Percentiles rank a stretch among this genome's conserved stretches.
Evolutionary conservation across 2,329 filamentous ascomycete genomes (phyloP).

Genomic region (Cercospora beticola): DNA sequence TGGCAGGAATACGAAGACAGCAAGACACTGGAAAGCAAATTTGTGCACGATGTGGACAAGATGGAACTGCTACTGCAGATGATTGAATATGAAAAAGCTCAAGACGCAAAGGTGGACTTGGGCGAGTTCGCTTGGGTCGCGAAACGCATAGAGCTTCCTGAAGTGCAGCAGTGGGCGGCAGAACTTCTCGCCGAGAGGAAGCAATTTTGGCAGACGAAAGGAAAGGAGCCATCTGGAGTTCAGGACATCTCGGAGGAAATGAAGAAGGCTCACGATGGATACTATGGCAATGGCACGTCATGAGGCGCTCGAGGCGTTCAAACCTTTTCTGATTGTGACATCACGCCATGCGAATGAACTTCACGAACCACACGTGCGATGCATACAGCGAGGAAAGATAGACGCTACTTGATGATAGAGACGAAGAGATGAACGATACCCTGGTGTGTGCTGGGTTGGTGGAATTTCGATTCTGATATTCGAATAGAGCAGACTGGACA

Average conservation of each 20-base stretch:
- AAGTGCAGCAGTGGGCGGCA: conserved; percentile 76
- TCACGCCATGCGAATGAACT: background rate
- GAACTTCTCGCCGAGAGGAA: conserved; percentile 75
- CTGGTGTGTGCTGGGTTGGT: background rate
- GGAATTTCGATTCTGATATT: background rate
- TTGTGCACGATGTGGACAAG: conserved; percentile 97
- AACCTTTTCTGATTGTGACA: background rate
- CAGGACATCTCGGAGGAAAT: conserved; percentile 30
- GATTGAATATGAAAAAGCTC: conserved; percentile 85
- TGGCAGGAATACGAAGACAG: conserved; percentile 97
- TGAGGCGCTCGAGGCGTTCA: background rate
- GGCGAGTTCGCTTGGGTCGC: conserved; percentile 85
- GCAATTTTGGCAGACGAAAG: conserved; percentile 62
- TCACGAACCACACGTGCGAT: background rate
- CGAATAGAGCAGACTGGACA: background rate
- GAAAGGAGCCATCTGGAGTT: conserved; percentile 32
- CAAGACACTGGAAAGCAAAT: conserved; percentile 77
- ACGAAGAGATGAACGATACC: background rate
- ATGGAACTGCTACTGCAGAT: conserved; percentile 93
- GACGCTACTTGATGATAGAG: background rate
- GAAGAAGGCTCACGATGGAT: conserved; percentile 37
- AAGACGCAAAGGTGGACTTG: conserved; percentile 67
- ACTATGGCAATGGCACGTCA: conserved; percentile 33
- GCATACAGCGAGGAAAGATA: background rate
- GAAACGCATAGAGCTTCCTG: conserved; percentile 67